phyloP scores from a whole-genome alignment of 2,329 filamentous ascomycete species.

The Beauveria australis region DNA sequence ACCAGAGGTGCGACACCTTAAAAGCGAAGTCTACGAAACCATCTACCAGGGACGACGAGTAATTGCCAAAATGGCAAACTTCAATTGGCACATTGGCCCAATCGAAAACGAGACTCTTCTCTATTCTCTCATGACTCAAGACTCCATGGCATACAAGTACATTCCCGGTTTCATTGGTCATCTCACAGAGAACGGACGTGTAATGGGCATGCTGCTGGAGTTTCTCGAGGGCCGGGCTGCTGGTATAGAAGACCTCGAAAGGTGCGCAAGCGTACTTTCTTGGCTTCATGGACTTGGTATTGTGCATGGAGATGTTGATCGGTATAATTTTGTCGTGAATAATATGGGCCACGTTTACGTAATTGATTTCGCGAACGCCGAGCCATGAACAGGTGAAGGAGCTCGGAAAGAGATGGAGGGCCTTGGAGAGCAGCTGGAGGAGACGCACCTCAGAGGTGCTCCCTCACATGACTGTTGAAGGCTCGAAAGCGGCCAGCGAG shows the following conservation, averaged over 20 bases:
- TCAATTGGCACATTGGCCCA: conserved; percentile 24
- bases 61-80: conserved; percentile 22
- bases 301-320: conserved; percentile 29
- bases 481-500: too few relatives aligned
- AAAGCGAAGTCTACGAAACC: too few relatives aligned
- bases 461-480: too few relatives aligned
- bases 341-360: too few relatives aligned
- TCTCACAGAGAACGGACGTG: conserved; percentile 25
- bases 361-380: too few relatives aligned
- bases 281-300: conserved; percentile 22
- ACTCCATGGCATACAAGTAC: conserved; percentile 15
- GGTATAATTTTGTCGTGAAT: conserved; percentile 27
- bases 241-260: conserved; percentile 18
- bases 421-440: too few relatives aligned
- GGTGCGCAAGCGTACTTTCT: conserved; percentile 21
- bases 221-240: conserved; percentile 24
- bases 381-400: too few relatives aligned
- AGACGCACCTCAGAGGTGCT: too few relatives aligned
- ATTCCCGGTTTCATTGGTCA: conserved; percentile 27
- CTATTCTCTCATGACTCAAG: neutral
- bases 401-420: too few relatives aligned
- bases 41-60: neutral
- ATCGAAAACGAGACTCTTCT: conserved; percentile 22
- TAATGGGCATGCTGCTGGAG: conserved; percentile 28
- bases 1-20: too few relatives aligned